Evolutionary conservation across 305 asterid genomes (phyloP).

Genomic region (Fraxinus albicans): DNA sequence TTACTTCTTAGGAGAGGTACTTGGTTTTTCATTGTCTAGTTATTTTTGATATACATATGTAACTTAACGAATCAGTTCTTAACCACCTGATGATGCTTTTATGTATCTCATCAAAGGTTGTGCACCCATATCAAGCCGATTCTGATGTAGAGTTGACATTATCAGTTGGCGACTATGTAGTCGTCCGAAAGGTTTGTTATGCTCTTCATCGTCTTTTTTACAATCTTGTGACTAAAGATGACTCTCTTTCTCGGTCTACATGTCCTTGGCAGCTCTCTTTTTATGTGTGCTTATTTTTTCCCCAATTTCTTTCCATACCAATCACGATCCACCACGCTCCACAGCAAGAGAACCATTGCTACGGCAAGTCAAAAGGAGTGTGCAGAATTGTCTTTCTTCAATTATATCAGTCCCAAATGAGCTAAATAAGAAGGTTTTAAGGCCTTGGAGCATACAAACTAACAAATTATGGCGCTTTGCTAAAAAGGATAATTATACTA

Average conservation of each 20-base stretch:
- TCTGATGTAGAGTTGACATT: constrained; percentile 64
- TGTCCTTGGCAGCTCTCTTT: neutral
- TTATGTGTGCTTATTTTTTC: neutral
- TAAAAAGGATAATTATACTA: neutral
- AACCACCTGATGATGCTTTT: constrained; percentile 10
- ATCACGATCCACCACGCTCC: neutral
- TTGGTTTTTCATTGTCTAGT: constrained; percentile 7
- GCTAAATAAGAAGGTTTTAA: neutral
- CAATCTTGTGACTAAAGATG: neutral
- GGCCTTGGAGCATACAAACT: neutral
- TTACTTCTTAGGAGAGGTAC: constrained; percentile 78
- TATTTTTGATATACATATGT: neutral
- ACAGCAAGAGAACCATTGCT: neutral
- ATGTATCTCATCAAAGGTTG: constrained; percentile 41
- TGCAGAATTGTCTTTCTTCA: neutral
- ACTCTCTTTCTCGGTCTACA: neutral
- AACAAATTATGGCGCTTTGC: neutral
- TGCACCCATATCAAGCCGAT: constrained; percentile 69
- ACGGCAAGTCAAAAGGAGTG: neutral
- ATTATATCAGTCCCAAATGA: neutral
- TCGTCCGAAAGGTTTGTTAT: constrained; percentile 59
- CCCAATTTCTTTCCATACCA: neutral
- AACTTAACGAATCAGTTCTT: neutral
- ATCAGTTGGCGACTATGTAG: constrained; percentile 67
- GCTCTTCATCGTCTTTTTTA: neutral